phyloP scores from a whole-genome alignment of 148 eudicot species.

The Chenopodium quinoa region DNA sequence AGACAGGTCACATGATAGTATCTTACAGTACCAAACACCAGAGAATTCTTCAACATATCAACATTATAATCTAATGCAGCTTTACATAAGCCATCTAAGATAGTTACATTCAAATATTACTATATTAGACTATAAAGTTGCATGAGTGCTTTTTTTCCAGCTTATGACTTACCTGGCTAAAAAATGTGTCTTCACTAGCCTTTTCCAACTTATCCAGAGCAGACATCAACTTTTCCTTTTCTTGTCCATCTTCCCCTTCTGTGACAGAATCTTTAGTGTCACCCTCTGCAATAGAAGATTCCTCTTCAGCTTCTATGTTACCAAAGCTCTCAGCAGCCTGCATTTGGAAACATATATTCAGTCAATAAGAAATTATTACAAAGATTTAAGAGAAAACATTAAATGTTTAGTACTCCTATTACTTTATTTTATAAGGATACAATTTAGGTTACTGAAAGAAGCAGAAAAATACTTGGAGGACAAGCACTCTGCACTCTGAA shows the following conservation, averaged over 20 bases:
- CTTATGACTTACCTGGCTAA: slow-evolving; percentile 73
- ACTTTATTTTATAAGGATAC: neutral
- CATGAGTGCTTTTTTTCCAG: neutral
- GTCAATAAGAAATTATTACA: neutral
- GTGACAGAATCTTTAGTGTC: slow-evolving; percentile 34
- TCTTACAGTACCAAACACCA: neutral
- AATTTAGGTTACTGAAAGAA: neutral
- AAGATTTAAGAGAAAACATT: neutral
- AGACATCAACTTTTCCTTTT: slow-evolving; percentile 49
- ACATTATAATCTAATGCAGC: neutral
- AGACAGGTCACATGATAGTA: neutral
- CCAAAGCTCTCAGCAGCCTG: slow-evolving; percentile 84
- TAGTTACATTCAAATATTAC: neutral
- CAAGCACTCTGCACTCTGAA: neutral
- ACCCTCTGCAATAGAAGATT: slow-evolving; percentile 52
- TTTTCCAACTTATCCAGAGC: slow-evolving; percentile 78
- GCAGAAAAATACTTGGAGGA: neutral
- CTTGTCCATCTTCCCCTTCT: slow-evolving; percentile 54
- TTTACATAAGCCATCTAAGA: neutral
- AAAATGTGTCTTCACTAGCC: slow-evolving; percentile 78
- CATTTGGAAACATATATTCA: slow-evolving; percentile 17
- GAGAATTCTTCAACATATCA: neutral
- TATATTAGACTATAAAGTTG: slow-evolving; percentile 2
- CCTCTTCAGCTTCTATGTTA: slow-evolving; percentile 59
- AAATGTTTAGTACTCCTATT: neutral